Conservation (phyloP, 2,329 filamentous ascomycete genomes). For the Fusarium tuaranense region DNA sequence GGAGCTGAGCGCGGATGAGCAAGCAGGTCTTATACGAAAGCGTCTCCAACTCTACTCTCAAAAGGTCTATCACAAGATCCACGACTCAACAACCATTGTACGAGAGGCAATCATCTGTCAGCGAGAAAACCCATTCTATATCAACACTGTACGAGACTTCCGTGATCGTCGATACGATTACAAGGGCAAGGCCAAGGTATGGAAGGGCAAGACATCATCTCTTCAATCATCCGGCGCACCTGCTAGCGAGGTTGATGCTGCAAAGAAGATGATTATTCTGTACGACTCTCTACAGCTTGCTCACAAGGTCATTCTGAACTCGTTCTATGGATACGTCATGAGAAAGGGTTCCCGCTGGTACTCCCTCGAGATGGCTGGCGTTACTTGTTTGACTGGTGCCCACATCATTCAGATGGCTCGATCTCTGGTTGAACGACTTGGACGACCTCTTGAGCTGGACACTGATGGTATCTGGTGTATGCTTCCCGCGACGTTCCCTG, state of each 20-base stretch:
- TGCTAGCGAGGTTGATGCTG: constrained; percentile 83
- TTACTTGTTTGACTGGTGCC: constrained; percentile 95
- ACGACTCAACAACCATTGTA: constrained; percentile 91
- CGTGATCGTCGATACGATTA: constrained; percentile 98
- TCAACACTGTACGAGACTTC: constrained; percentile 95
- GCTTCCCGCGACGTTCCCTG: constrained; percentile 93
- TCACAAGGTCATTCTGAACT: constrained; percentile 99
- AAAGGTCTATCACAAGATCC: constrained; percentile 99
- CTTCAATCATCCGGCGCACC: constrained; percentile 86
- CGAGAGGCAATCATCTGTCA: constrained; percentile 98
- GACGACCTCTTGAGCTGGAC: constrained; percentile 91
- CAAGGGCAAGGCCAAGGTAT: constrained; percentile 97
- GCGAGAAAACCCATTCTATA: constrained; percentile 97
- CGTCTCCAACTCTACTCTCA: constrained; percentile 93
- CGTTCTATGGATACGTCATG: constrained; percentile 99
- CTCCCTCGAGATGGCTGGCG: constrained; percentile 98
- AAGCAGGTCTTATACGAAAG: constrained; percentile 83
- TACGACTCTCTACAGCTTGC: constrained; percentile 97
- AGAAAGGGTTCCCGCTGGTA: constrained; percentile 99
- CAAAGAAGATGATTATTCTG: constrained; percentile 98
- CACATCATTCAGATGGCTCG: constrained; percentile 97
- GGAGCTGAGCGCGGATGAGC: constrained; percentile 85
- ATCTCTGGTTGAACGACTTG: constrained; percentile 92
- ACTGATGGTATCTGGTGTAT: constrained; percentile 99
- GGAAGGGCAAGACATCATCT: constrained; percentile 95